Conservation (phyloP, 179 eudicot genomes). For the Spinacia oleracea region DNA sequence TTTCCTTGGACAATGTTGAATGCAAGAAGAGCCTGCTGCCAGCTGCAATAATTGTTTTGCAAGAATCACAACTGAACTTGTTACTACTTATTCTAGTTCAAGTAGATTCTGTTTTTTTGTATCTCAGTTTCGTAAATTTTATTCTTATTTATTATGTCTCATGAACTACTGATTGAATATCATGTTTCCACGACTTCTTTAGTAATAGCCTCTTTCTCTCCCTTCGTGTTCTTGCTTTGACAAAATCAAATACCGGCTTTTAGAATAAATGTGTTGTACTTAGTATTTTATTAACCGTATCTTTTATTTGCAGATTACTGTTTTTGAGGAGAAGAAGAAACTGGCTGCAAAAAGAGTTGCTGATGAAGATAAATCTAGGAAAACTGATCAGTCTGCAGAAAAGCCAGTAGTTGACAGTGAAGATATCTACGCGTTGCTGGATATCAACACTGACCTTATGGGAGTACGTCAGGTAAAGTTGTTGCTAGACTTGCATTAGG, state of each 20-base stretch:
- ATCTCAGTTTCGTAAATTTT: neutral
- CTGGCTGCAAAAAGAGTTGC: constrained; percentile 28
- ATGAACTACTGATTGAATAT: neutral
- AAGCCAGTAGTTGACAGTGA: constrained; percentile 31
- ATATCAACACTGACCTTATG: constrained; percentile 33
- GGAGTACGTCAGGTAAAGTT: constrained; percentile 49
- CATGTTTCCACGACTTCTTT: neutral
- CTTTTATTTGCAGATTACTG: constrained; percentile 39
- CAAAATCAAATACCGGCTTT: neutral
- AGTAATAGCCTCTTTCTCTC: neutral
- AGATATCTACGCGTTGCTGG: constrained; percentile 43
- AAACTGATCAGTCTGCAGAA: constrained; percentile 17
- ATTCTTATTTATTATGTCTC: neutral
- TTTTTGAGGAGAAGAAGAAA: constrained; percentile 38
- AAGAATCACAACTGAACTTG: neutral
- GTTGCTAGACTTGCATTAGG: neutral
- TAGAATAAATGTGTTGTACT: neutral
- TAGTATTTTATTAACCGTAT: neutral
- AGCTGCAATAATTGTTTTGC: neutral
- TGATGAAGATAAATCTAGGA: constrained; percentile 25
- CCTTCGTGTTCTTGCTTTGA: neutral
- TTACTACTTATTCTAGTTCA: neutral
- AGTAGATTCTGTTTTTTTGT: neutral
- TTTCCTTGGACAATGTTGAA: neutral
- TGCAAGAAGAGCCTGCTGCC: neutral